Evolutionary conservation across 2,329 filamentous ascomycete species (phyloP).

Genomic region (Talaromyces funiculosus): DNA sequence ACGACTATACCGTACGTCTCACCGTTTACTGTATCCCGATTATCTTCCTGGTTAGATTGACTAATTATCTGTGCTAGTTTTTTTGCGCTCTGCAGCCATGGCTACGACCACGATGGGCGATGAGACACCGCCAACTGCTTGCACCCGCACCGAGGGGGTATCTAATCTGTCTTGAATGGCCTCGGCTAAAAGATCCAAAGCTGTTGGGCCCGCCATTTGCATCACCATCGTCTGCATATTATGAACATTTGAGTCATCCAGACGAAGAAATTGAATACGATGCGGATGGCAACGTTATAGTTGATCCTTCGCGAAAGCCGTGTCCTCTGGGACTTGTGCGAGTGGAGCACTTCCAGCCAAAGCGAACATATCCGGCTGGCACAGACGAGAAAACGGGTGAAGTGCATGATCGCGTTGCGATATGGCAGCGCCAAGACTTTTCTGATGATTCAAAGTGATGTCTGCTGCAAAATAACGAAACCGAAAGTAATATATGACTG

Average conservation of each 20-base stretch:
- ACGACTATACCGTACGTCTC: conserved; percentile 55
- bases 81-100: conserved; percentile 54
- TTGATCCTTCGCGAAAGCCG: conserved; percentile 43
- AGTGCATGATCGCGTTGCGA: conserved; percentile 38
- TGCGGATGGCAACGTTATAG: conserved; percentile 46
- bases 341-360: conserved; percentile 52
- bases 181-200: conserved; percentile 62
- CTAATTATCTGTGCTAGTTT: conserved; percentile 37
- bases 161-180: conserved; percentile 69
- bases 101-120: conserved; percentile 54
- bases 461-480: neutral
- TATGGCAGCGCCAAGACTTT: conserved; percentile 34
- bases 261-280: conserved; percentile 62
- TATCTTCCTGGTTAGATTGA: neutral
- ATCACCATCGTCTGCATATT: conserved; percentile 62
- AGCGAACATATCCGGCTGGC: conserved; percentile 52
- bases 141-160: conserved; percentile 42
- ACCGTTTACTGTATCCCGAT: too few species aligned
- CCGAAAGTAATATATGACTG: neutral
- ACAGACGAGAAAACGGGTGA: conserved; percentile 37
- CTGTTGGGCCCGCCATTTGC: conserved; percentile 68
- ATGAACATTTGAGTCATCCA: conserved; percentile 64
- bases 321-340: conserved; percentile 37
- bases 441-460: neutral
- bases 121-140: conserved; percentile 51